Evolutionary conservation across 2,329 filamentous ascomycete genomes (phyloP), one percentile per base, ranked within the genome.

Genomic region (Berkeleyomyces rouxiae): DNA sequence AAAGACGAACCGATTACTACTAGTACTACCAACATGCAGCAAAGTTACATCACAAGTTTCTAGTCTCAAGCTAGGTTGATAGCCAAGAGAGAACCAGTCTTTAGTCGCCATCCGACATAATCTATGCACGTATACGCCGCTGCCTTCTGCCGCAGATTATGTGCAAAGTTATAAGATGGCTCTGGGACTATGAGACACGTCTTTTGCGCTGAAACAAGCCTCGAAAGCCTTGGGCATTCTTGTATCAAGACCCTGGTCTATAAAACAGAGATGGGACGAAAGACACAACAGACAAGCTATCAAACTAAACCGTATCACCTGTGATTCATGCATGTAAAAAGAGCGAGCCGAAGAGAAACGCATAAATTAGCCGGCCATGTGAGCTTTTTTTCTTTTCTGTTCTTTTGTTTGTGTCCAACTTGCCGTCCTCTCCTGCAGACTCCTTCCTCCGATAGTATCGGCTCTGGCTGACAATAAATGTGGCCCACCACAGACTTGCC

Each of bases 211-310:
- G 33, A 55, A 55, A 55, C 36, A 55, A 36, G 13, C 6, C 49
- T 37, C 33, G 36, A 31, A 7, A 55, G 31, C 36, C 5, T 13
- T 3, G 5, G 49, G 33, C 36, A n/a, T 31, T 37, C 10, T n/a
- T 33, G 16, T 53, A 55, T 55, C 33, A 55, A 55, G 5, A 59
- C 16, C 58, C 58, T 42, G 16, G 58, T 44, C 58, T 59, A 59
- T 59, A 59, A 59, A n/a, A 59, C 23, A 46, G 31, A 59, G 58
- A 44, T 59, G 58, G 58, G 58, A 59, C 44, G 58, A 59, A 59
- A 59, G 44, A 43, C 23, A 23, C 7, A 31, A 4, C n/a, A 10
- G 31, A 37, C 49, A 36, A 39, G 10, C 23, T 9, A 33, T n/a
- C 36, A 55, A 55, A 55, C 49, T 10, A 39, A 55, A 16, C 49